A percentile compares a stretch with the other conserved stretches of the same genome.
These are phyloP conservation scores for Pseudocercospora eumusae DNA, from an alignment of 2,329 filamentous ascomycete genomes.

Conservation along the genomic window DNA sequence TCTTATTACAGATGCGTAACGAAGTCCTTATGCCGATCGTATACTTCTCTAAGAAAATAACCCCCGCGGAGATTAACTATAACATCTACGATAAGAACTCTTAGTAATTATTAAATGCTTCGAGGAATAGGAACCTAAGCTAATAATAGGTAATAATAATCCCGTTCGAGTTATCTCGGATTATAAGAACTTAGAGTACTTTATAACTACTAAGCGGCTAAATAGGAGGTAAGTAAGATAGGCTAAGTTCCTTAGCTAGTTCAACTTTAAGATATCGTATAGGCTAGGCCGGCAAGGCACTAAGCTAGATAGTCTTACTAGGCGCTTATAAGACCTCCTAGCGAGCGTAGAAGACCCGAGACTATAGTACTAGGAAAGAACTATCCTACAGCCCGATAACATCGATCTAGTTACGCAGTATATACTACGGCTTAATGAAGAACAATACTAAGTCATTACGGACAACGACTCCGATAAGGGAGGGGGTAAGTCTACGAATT, in stretches of 20 bases:
- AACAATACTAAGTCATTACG: too few relatives aligned
- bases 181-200: background rate
- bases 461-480: background rate
- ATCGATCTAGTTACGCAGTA: background rate
- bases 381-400: background rate
- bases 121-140: background rate
- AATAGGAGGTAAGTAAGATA: too few relatives aligned
- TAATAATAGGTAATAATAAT: background rate
- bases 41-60: constrained; percentile 22
- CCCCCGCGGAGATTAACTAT: constrained; percentile 17
- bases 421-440: too few relatives aligned
- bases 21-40: background rate
- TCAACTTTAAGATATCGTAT: background rate
- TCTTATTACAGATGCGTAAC: background rate
- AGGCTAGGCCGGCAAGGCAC: background rate
- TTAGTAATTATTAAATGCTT: constrained; percentile 31
- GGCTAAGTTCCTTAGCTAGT: background rate
- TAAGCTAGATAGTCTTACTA: constrained; percentile 3
- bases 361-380: background rate
- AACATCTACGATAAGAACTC: constrained; percentile 30
- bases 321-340: too few relatives aligned
- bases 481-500: too few relatives aligned
- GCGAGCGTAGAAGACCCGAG: background rate
- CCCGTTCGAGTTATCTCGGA: too few relatives aligned
- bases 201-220: background rate